Base-by-base conservation (phyloP, 176 grass and related monocot species). In the Aegilops speltoides region DNA sequence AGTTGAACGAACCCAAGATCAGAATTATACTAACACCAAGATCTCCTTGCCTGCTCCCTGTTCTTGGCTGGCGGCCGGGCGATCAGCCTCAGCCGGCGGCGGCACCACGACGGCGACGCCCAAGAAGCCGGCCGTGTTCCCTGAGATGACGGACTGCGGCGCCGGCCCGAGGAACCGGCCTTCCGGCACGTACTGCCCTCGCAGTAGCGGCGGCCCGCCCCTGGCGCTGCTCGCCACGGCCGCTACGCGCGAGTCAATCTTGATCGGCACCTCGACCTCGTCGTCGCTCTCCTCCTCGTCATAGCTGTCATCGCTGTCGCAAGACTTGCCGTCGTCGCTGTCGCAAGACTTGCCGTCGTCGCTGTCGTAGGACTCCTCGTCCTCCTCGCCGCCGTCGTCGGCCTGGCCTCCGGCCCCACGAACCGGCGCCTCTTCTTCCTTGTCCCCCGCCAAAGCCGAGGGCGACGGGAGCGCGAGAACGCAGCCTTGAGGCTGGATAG, bases 41-140 rank as follows among this genome's bases (percentile, higher is more conserved):
- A 88, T 88, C 26, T 79, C 37, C 3, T 73, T 64, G 14, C 5
- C 14, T 46, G 7, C 77, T 7, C 19, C 56, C 9, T 61, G 23
- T 13, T 45, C 46, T 5, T n/a, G 32, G 23, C 3, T 28, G 19
- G 19, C 20, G 7, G 56, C 2, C 19, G 56, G 17, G 20, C 7
- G 19, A 59, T 59, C 56, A 9, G 7, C 56, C 56, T 22, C 19
- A 9, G 56, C 54, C 19, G 56, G 56, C 56, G 19, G 56, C 56
- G 19, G 56, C 29, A n/a, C 86, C 8, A 41, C 17, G 25, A 10
- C 26, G 36, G 50, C 80, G 37, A 79, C 64, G 2, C 37, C 64
- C 52, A 83, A 50, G 73, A 83, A 83, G 1, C 73, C 80, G 50
- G 73, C 73, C 5, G 73, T 48, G 73, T n/a, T 78, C 50, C 74